phyloP scores from a whole-genome alignment of 1,284 basidiomycete species.

The Golubevia pallescens region DNA sequence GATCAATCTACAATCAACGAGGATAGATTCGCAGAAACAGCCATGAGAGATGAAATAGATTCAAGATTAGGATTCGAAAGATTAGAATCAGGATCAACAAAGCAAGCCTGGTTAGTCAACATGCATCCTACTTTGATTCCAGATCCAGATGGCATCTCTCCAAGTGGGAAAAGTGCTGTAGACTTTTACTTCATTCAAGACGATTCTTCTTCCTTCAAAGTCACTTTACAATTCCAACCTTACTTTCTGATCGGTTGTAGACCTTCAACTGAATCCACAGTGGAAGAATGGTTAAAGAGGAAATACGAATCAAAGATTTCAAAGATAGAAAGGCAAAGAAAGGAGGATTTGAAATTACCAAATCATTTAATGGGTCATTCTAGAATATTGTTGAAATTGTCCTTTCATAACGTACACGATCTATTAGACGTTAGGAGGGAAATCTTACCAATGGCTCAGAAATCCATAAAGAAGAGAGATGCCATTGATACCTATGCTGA shows the following conservation, averaged over 20 bases:
- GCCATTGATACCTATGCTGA: slow-evolving; percentile 62
- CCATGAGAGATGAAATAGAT: slow-evolving; percentile 53
- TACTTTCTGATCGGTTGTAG: slow-evolving; percentile 59
- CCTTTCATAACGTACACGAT: slow-evolving; percentile 60
- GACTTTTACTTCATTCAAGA: slow-evolving; percentile 65
- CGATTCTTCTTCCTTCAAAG: slow-evolving; percentile 59
- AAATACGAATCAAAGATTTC: slow-evolving; percentile 51
- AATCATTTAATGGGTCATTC: slow-evolving; percentile 59
- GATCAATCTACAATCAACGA: slow-evolving; percentile 51
- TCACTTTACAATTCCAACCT: slow-evolving; percentile 56
- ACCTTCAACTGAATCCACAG: slow-evolving; percentile 48
- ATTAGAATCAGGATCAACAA: slow-evolving; percentile 48
- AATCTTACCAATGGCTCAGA: slow-evolving; percentile 55
- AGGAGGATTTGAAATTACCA: slow-evolving; percentile 60
- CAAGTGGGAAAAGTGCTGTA: slow-evolving; percentile 52
- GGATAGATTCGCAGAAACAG: slow-evolving; percentile 51
- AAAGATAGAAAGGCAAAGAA: slow-evolving; percentile 33
- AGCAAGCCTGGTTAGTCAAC: slow-evolving; percentile 63
- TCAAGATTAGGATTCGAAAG: slow-evolving; percentile 53
- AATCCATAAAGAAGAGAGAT: slow-evolving; percentile 48
- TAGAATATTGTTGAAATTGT: slow-evolving; percentile 44
- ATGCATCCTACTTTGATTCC: slow-evolving; percentile 61
- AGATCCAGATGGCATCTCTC: slow-evolving; percentile 30
- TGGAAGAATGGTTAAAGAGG: slow-evolving; percentile 60
- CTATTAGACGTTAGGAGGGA: slow-evolving; percentile 55